Evolutionary conservation across 495 filamentous ascomycete species (phyloP), one percentile per base, ranked within the genome.

Genomic region (Tetracladium marchalianum): DNA sequence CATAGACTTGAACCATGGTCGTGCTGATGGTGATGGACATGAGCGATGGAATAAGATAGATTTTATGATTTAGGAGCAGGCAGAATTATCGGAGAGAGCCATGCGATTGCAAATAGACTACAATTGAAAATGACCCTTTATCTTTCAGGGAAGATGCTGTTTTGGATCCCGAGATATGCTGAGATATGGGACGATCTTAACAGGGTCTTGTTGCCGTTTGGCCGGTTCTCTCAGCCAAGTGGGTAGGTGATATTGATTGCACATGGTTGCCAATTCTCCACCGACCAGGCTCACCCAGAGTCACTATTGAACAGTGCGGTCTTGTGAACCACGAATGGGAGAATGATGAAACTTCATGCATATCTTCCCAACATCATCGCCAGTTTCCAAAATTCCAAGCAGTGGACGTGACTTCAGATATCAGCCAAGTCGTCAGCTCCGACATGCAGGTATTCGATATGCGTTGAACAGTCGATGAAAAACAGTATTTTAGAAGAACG

Each of bases 1-100:
- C 93, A 44, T 97, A 53, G 55, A 43, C 39, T 17, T 31, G n/a
- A 18, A 27, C 12, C 5, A 34, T 11, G 13, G 32, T 46, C 12
- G 32, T 17, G 13, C 7, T 41, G 12, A n/a, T n/a, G n/a, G 10
- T 18, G 37, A 39, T 39, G 11, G 37, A 15, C 3, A 11, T 10
- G 37, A 3, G 11, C 7, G 15, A 15, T 15, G 19, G 13, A 2
- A 4, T 13, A 18, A 15, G 37, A 11, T 39, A 17, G 15, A 11
- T 13, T 39, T 39, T 15, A 15, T 39, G 37, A 11, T 39, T 39
- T 18, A 4, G 37, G n/a, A 38, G 17, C 35, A n/a, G 7, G 22
- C 37, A 39, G 10, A 17, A 9, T 18, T 18, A 11, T 39, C 13
- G 19, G 37, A 9, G 12, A 11, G 6, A 18, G 37, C 19, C 37